phyloP scores from a whole-genome alignment of 768 basidiomycete species.

The Lentinula sp. region DNA sequence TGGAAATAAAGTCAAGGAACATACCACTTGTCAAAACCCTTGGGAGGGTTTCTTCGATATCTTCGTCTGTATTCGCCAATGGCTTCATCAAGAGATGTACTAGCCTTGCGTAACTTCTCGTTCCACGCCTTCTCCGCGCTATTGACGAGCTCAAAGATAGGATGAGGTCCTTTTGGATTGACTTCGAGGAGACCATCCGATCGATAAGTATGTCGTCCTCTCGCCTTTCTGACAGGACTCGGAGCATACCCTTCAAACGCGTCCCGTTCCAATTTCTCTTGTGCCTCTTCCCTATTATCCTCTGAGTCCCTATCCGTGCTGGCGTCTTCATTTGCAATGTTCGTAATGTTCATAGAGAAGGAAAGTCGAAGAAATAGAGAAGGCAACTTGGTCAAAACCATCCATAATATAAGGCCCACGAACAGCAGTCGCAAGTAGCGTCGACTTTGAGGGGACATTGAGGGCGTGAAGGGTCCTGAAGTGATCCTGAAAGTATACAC shows the following conservation, averaged over 20 bases:
- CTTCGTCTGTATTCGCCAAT: constrained; percentile 31
- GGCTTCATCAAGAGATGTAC: constrained; percentile 30
- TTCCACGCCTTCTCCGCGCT: constrained; percentile 33
- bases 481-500: too few species aligned
- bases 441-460: background rate
- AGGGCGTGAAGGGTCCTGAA: background rate
- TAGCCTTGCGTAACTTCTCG: constrained; percentile 27
- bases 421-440: background rate
- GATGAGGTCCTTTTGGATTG: constrained; percentile 32
- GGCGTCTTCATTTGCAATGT: too few species aligned
- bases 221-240: background rate
- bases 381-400: background rate
- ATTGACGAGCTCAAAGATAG: constrained; percentile 37
- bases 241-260: background rate
- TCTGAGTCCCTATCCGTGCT: background rate
- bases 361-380: background rate
- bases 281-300: background rate
- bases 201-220: background rate
- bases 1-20: constrained; percentile 2
- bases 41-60: constrained; percentile 31
- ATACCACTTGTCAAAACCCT: constrained; percentile 43
- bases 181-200: constrained; percentile 28
- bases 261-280: background rate
- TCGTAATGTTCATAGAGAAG: background rate
- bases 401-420: background rate